Base-by-base conservation (phyloP, 495 filamentous ascomycete genomes). In the Podospora didyma region DNA sequence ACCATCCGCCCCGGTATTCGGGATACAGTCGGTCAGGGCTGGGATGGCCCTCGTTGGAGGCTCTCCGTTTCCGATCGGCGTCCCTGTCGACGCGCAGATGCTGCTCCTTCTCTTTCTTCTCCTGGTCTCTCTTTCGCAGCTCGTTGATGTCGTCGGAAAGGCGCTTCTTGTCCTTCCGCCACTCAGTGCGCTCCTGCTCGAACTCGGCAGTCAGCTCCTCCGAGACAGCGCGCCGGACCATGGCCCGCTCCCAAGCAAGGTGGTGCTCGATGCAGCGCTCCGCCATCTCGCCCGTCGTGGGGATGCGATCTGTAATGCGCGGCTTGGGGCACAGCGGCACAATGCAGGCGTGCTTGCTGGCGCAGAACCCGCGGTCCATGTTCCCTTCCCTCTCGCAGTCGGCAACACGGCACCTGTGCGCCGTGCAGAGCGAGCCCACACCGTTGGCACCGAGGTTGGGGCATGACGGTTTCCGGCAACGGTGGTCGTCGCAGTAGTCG, bases 401-500 rank as follows among this genome's bases (percentile, higher is more conserved):
- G 21, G 37, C 22, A 12, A 28, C 53, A 10, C 42, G 16, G 28
- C 58, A 56, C 49, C 24, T 28, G 39, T 59, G 57, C 2, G 4
- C 46, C 2, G 4, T 6, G 45, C 57, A 59, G 21, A 59, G 12
- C n/a, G 48, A 51, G 14, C 24, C 20, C 20, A 22, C 22, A 2
- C 35, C 46, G 14, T 34, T 23, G 31, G 56, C 51, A n/a, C 34
- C 57, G 11, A 12, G 31, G 21, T 37, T 35, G 19, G 19, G 28
- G 46, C 57, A 59, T 12, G 24, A 20, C 6, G n/a, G 45, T 5
- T 10, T 21, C 20, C 20, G 31, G 51, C 57, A 59, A 7, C 21
- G 39, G 45, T 59, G 56, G 11, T 50, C 31, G 6, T 53, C 31
- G 46, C 56, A 58, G 21, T 47, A 47, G 10, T 19, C 20, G 11